phyloP scores from a whole-genome alignment of 345 rosid genomes.

The Populus tremula region DNA sequence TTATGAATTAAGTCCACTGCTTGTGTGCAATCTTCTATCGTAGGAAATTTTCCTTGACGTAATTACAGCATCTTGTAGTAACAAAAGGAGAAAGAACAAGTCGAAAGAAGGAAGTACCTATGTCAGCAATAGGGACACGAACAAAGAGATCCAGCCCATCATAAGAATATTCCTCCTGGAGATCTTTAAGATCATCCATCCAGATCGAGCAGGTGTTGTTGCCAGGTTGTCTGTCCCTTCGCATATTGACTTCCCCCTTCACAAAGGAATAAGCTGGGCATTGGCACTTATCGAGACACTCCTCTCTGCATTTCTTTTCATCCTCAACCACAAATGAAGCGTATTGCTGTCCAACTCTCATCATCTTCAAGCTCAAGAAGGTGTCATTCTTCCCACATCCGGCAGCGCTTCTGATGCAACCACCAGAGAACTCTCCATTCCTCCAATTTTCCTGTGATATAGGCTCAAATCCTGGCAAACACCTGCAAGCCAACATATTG shows the following conservation, averaged over 20 bases:
- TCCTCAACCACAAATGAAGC: accelerated
- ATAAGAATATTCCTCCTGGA: slow-evolving; percentile 42
- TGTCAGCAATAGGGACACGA: slow-evolving; percentile 42
- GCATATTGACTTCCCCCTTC: not conserved
- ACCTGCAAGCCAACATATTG: slow-evolving; percentile 21
- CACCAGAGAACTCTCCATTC: slow-evolving; percentile 15
- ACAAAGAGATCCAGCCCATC: slow-evolving; percentile 37
- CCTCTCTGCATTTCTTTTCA: not conserved
- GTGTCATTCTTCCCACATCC: not conserved
- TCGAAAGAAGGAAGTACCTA: slow-evolving; percentile 34
- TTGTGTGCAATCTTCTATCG: not conserved
- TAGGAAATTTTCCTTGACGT: not conserved
- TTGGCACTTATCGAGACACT: not conserved
- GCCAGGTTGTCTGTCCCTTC: not conserved
- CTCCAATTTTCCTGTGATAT: slow-evolving; percentile 13
- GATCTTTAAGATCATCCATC: slow-evolving; percentile 46
- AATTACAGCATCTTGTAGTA: not conserved
- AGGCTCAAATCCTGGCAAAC: slow-evolving; percentile 45
- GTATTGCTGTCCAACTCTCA: not conserved
- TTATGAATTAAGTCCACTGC: not conserved
- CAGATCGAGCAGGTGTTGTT: slow-evolving; percentile 51
- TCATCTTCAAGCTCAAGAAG: slow-evolving; percentile 17
- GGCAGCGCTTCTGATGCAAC: slow-evolving; percentile 24
- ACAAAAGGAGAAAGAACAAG: not conserved
- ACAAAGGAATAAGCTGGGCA: slow-evolving; percentile 34